Base-by-base conservation (phyloP, 2,329 filamentous ascomycete species). In the Aspergillus floridensis region DNA sequence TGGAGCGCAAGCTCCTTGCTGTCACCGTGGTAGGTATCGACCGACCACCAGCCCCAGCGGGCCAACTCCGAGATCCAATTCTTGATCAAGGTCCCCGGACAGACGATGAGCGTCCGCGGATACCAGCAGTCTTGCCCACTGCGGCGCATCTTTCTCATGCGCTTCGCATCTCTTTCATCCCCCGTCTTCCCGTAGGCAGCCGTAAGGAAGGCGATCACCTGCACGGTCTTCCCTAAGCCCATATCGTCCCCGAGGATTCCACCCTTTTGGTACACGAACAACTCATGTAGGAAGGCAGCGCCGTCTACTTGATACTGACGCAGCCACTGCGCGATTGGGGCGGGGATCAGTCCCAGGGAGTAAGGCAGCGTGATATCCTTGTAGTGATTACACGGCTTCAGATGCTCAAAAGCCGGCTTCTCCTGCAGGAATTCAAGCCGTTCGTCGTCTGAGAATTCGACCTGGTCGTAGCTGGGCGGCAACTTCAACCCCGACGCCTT, bases 171-270 rank as follows among this genome's bases (percentile, higher is more conserved):
- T 53, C 92, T 82, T 72, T 93, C 89, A 67, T 96, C 93, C 0
- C 88, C 93, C 0, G 90, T 96, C 77, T 99, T 99, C 7, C 95
- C 95, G 72, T 96, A 99, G 0, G 92, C 93, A 1, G 88, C 92
- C 0, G 92, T 91, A 22, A 99, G 80, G 65, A 99, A 98, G 0
- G 93, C 90, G 59, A 92, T 95, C 26, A 99, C 91, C 74, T 99
- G 95, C 2, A 99, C 91, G 0, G 95, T 99, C 76, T 99, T 99
- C 0, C 95, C 95, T 32, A 99, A 77, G 21, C 95, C 95, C 95
- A 99, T 99, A 70, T 99, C 95, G 71, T 99, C 95, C 3, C 93
- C 93, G 0, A 99, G 82, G 22, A 99, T 90, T 1, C 90, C 92
- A 1, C 95, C 95, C 66, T 88, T 89, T 70, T 99, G 95, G 65